Base-by-base conservation (phyloP, 164 flowering plant species). In the Vitis riparia region DNA sequence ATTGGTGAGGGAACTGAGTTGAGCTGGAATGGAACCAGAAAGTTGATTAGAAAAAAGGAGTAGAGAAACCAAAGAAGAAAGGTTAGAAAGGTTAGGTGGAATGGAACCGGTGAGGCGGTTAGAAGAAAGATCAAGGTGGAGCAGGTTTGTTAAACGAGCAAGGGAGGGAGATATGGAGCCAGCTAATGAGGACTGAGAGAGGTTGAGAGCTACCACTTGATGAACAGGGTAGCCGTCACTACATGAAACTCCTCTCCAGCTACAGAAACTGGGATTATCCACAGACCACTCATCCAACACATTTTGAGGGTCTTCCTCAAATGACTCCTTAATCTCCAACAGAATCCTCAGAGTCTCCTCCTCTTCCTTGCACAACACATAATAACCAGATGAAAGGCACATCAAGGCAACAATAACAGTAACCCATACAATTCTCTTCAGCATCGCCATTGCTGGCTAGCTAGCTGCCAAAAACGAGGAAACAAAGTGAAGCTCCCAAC, bases 41-140 rank as follows among this genome's bases (percentile, higher is more conserved):
- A 96, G 92, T 56, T 79, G 84, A 86, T 96, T 96, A 5, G 98
- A 82, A 77, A 77, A 93, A 52, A 96, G 91, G 47, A 88, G 89
- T 72, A 96, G 49, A 66, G 91, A 83, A 37, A 76, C 71, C 68
- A 96, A 81, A 0, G 79, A 72, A 29, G 89, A 63, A 59, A 93
- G 92, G 68, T 83, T 77, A 1, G 93, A 83, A 37, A 95, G 87
- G 53, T 80, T 63, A 51, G 94, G 76, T 75, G 99, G 98, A 66
- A 95, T 91, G 77, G 90, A 83, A n/a, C 98, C 97, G 4, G 78
- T 51, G 62, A 96, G 89, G 56, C 65, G 61, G 79, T 96, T 96
- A 9, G 84, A 80, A 4, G 97, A 91, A 47, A 96, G 91, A 77
- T 96, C 96, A 55, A 96, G 89, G 78, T 82, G 83, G 79, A 80